phyloP scores from a whole-genome alignment of 768 basidiomycete genomes.

The Naematelia encephala region DNA sequence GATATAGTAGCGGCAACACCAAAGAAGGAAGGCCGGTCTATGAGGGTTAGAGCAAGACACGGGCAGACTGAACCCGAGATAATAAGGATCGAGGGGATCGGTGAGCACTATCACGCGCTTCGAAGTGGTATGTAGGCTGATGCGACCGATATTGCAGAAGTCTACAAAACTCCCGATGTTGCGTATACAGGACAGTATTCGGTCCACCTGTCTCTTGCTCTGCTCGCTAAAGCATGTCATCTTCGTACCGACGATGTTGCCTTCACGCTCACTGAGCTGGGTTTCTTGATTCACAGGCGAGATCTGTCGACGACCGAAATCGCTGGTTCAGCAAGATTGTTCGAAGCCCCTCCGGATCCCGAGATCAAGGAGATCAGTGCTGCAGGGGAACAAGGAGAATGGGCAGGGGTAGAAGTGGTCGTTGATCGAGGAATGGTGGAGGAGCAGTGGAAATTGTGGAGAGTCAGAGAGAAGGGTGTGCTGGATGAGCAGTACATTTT shows the following conservation, averaged over 20 bases:
- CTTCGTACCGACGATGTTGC: constrained; percentile 80
- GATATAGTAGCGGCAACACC: not conserved
- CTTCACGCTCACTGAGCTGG: constrained; percentile 83
- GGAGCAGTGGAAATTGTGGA: constrained; percentile 62
- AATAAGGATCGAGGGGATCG: constrained; percentile 9
- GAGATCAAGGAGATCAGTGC: too few species aligned
- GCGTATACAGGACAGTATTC: constrained; percentile 29
- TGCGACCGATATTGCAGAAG: constrained; percentile 9
- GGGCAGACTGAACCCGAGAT: not conserved
- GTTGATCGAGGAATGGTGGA: constrained; percentile 68
- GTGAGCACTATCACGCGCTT: constrained; percentile 11
- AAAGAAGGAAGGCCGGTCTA: constrained; percentile 3
- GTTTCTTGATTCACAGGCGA: constrained; percentile 57
- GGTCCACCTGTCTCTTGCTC: constrained; percentile 58
- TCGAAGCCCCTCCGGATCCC: too few species aligned
- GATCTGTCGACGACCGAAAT: too few species aligned
- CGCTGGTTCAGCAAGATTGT: too few species aligned
- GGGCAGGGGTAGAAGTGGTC: constrained; percentile 54
- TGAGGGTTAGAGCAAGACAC: not conserved
- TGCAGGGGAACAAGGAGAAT: constrained; percentile 47
- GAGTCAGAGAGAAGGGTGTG: constrained; percentile 58
- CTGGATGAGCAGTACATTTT: constrained; percentile 34
- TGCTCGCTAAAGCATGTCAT: constrained; percentile 75
- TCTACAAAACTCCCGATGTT: constrained; percentile 6
- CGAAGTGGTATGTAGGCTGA: not conserved